Base-by-base conservation (phyloP, 2,329 filamentous ascomycete genomes). In the Aspergillus nomiae region DNA sequence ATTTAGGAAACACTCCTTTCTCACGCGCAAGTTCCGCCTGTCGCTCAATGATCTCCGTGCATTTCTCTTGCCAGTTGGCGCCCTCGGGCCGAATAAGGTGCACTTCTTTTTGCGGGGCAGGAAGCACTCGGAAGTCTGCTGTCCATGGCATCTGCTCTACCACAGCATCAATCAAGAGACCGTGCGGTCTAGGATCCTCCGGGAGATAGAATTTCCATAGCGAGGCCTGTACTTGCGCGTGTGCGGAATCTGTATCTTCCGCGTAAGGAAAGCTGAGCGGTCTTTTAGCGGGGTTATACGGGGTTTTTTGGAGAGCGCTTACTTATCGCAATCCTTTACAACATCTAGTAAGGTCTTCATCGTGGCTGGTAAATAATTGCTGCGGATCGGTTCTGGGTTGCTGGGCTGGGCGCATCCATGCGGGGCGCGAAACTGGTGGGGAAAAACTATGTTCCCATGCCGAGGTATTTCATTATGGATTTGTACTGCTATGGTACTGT, bases 111-210 rank as follows among this genome's bases (percentile, higher is more conserved):
- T 41, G 26, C 1, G 62, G 36, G 9, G 46, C 11, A 5, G 48
- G 30, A 19, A 58, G 21, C 16, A 63, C 43, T 7, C 50, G 58
- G 55, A 63, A 63, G 26, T 61, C 48, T 4, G 55, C 16, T 30
- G 62, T 63, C 62, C 62, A 63, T n/a, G 62, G 62, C 62, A 63
- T 63, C n/a, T 43, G 21, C 32, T 45, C 21, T 10, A 63, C 62
- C 3, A 61, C 54, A 3, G 12, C 14, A 19, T 63, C 62, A 21
- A 58, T 30, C 34, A 63, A 36, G 14, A 61, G 51, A 24, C 62
- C 62, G 21, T 63, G 62, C 12, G 62, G 62, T 34, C 58, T 51
- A 6, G 54, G 58, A 48, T 63, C 62, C 4, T 63, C 48, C 7
- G 62, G 62, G 41, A 63, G 53, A 32, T 48, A 63, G 41, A 63